These are phyloP conservation scores for Chrysanthemum seticuspe DNA, from an alignment of 129 eudicot genomes.

Conservation along the genomic window DNA sequence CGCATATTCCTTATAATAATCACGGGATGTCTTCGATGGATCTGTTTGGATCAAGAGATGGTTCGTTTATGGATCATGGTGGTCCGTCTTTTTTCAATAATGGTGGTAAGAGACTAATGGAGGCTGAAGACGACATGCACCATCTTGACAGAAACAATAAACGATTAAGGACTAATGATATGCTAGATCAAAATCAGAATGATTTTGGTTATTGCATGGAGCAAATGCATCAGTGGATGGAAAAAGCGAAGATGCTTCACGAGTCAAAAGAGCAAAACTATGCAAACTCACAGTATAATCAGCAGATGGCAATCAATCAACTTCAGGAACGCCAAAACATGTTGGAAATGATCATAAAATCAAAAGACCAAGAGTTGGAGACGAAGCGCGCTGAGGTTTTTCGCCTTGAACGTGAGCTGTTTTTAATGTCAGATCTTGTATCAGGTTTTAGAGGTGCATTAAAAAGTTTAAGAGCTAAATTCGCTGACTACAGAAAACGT, in stretches of 20 bases:
- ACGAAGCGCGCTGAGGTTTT: conserved; percentile 44
- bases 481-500: conserved; percentile 56
- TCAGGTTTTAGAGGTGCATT: conserved; percentile 70
- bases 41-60: too few relatives aligned
- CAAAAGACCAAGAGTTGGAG: conserved; percentile 46
- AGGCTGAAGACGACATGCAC: conserved; percentile 41
- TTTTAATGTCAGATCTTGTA: conserved; percentile 55
- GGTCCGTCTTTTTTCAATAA: too few relatives aligned
- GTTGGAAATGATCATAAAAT: conserved; percentile 45
- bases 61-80: too few relatives aligned
- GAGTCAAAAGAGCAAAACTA: conserved; percentile 42
- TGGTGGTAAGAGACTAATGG: conserved; percentile 70
- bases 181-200: conserved; percentile 42
- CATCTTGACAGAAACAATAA: conserved; percentile 44
- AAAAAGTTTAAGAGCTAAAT: conserved; percentile 46
- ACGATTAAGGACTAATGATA: conserved; percentile 54
- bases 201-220: conserved; percentile 61
- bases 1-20: too few relatives aligned
- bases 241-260: too few relatives aligned
- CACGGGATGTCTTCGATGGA: too few relatives aligned
- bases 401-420: conserved; percentile 69
- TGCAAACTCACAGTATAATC: conserved; percentile 33
- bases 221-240: conserved; percentile 42
- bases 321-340: conserved; percentile 38
- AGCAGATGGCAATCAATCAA: conserved; percentile 41